Conservation (phyloP, 345 rosid species). For the Eucalyptus viminalis region DNA sequence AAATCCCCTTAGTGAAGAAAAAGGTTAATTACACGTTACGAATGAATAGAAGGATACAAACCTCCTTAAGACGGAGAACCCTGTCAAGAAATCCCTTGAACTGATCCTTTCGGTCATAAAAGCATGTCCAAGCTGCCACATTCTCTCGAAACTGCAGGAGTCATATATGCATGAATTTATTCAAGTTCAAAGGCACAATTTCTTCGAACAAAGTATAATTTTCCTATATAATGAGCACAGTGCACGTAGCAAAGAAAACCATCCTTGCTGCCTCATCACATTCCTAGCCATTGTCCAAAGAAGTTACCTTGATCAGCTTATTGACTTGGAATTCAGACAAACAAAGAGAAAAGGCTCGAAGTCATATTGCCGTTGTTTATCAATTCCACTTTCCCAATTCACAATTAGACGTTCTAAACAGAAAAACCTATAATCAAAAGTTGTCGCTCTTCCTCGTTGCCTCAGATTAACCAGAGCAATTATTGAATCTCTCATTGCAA, state of each 20-base stretch:
- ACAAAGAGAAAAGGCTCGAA: neutral
- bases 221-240: neutral
- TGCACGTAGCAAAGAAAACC: neutral
- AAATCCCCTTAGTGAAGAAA: neutral
- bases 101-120: constrained; percentile 61
- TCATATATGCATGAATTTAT: neutral
- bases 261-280: neutral
- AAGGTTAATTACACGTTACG: neutral
- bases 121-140: constrained; percentile 95
- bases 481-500: neutral
- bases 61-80: constrained; percentile 89
- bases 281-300: neutral
- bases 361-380: neutral
- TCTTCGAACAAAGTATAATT: neutral
- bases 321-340: neutral
- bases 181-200: neutral
- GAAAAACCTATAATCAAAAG: neutral
- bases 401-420: neutral
- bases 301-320: neutral
- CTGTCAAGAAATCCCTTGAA: constrained; percentile 71
- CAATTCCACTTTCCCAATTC: neutral
- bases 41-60: constrained; percentile 7
- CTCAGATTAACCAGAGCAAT: neutral
- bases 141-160: constrained; percentile 86
- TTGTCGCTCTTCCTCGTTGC: neutral